Evolutionary conservation across 768 basidiomycete species (phyloP).

Genomic region (Pulveroboletus sp.): DNA sequence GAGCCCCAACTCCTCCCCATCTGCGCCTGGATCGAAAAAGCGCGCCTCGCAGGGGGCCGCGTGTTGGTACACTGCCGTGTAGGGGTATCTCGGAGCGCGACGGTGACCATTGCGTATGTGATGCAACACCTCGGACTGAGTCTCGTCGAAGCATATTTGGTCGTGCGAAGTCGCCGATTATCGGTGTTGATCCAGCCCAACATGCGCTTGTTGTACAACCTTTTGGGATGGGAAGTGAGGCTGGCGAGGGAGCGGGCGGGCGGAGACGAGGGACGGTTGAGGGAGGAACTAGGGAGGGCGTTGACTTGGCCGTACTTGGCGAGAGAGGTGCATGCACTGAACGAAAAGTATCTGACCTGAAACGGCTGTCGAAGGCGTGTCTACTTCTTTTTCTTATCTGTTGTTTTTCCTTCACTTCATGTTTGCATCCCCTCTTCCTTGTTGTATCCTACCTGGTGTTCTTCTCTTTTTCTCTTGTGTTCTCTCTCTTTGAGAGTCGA

Average conservation of each 20-base stretch:
- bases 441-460: neutral
- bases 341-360: slow-evolving; percentile 73
- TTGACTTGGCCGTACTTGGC: slow-evolving; percentile 83
- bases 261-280: slow-evolving; percentile 45
- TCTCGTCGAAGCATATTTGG: slow-evolving; percentile 89
- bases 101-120: slow-evolving; percentile 94
- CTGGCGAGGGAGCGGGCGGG: slow-evolving; percentile 74
- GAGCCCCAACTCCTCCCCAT: slow-evolving; percentile 84
- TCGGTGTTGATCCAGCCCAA: slow-evolving; percentile 94
- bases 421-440: neutral
- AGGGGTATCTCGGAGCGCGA: slow-evolving; percentile 94
- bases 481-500: neutral
- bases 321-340: slow-evolving; percentile 78
- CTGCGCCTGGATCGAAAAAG: slow-evolving; percentile 91
- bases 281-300: slow-evolving; percentile 58
- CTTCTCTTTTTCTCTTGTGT: neutral
- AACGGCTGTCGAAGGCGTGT: neutral
- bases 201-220: slow-evolving; percentile 90
- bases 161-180: slow-evolving; percentile 84
- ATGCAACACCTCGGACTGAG: slow-evolving; percentile 87
- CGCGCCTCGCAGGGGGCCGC: slow-evolving; percentile 76
- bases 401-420: neutral
- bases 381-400: neutral
- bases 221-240: slow-evolving; percentile 91
- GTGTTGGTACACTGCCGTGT: slow-evolving; percentile 97